A percentile compares a stretch with the other conserved stretches of the same genome.
These are phyloP conservation scores for Chytriomyces sp. DNA, from an alignment of 192 early-diverging fungal genomes.

Conservation along the genomic window DNA sequence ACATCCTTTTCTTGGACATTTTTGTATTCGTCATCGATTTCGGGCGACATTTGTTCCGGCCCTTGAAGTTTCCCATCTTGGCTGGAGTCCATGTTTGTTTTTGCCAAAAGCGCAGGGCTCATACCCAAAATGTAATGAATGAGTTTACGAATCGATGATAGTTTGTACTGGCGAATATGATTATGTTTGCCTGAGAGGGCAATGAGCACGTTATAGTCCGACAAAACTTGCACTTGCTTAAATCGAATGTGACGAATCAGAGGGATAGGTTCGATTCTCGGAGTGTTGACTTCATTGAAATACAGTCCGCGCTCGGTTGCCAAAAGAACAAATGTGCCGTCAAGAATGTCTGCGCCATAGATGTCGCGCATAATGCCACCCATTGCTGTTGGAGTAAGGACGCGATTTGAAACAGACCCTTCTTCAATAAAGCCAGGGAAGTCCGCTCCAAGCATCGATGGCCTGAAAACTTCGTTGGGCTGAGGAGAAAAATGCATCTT, in stretches of 20 bases:
- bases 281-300: constrained; percentile 54
- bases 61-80: background rate
- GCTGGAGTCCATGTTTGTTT: constrained; percentile 44
- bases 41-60: constrained; percentile 6
- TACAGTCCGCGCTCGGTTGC: constrained; percentile 61
- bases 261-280: constrained; percentile 49
- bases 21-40: constrained; percentile 53
- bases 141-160: constrained; percentile 58
- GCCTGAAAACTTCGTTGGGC: constrained; percentile 33
- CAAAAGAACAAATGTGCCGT: constrained; percentile 57
- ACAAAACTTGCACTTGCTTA: constrained; percentile 59
- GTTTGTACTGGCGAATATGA: constrained; percentile 66
- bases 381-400: constrained; percentile 44
- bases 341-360: constrained; percentile 57
- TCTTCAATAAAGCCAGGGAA: constrained; percentile 42
- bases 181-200: constrained; percentile 66
- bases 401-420: constrained; percentile 32
- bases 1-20: constrained; percentile 21
- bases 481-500: constrained; percentile 8
- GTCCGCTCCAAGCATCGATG: constrained; percentile 20
- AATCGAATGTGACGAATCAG: constrained; percentile 63
- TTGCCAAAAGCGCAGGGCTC: constrained; percentile 43
- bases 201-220: constrained; percentile 62
- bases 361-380: constrained; percentile 50
- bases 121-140: constrained; percentile 55